These are phyloP conservation scores for Microthlaspi erraticum DNA, from an alignment of 345 rosid species.

Conservation along the genomic window DNA sequence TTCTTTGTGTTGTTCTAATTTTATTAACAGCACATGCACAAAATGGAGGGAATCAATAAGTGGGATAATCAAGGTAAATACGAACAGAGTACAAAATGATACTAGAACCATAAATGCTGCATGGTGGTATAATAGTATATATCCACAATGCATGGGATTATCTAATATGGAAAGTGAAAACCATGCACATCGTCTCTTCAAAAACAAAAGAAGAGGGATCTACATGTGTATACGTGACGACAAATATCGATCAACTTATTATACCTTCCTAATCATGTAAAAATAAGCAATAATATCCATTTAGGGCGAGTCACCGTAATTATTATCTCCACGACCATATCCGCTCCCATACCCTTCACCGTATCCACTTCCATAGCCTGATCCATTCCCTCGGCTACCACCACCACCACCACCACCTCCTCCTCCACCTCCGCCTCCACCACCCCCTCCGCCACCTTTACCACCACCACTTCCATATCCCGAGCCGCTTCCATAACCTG, in stretches of 20 bases:
- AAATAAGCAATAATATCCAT: constrained; percentile 10
- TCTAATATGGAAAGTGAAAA: not conserved
- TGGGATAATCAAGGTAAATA: not conserved
- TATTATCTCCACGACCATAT: constrained; percentile 39
- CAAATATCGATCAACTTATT: constrained; percentile 23
- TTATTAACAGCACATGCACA: too few species aligned
- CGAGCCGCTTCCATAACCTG: constrained; percentile 45
- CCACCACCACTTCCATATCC: constrained; percentile 40
- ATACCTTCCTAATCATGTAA: constrained; percentile 18
- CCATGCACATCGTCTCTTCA: constrained; percentile 3
- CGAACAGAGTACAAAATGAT: not conserved
- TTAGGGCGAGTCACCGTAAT: constrained; percentile 35
- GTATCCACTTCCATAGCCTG: constrained; percentile 44
- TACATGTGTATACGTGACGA: constrained; percentile 23
- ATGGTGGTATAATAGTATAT: not conserved
- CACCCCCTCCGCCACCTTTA: constrained; percentile 14
- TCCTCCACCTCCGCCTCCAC: constrained; percentile 30
- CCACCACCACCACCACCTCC: constrained; percentile 44
- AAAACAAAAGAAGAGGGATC: constrained; percentile 22
- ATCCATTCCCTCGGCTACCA: constrained; percentile 40
- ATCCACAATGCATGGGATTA: constrained; percentile 6
- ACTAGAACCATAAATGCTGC: constrained; percentile 17
- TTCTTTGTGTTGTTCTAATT: too few species aligned
- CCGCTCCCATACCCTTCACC: constrained; percentile 48
- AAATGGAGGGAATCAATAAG: not conserved